Evolutionary conservation across 768 basidiomycete genomes (phyloP), one percentile per base, ranked within the genome.

Genomic region (Termitomyces sp.): DNA sequence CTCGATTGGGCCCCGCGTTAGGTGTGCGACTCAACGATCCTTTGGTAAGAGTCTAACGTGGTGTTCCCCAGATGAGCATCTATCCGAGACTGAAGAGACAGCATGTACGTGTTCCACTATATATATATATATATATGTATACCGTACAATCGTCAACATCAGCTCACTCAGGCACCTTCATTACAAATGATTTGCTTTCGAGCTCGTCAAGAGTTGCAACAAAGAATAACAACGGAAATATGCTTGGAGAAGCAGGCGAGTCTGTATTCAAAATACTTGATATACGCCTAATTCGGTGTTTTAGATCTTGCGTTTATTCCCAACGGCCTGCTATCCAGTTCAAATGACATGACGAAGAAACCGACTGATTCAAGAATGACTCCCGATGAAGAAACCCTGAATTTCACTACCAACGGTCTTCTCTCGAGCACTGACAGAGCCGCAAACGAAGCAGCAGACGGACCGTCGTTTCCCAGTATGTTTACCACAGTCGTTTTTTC

Each of bases 101-200:
- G 29, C 12, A 4, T 20, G 51, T 52, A 41, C n/a, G 51, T 52
- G n/a, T 18, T 4, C 3, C 39, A 9, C 5, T 18, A n/a, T 1
- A n/a, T 29, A 16, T 39, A 39, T 20, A 3, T 29, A 27, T 18
- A n/a, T 1, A n/a, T 29, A 16, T 39, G 29, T 20, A 3, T 29
- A 27, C n/a, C 4, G 6, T 20, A 20, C 3, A 7, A 27, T 2
- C 6, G 27, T 29, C 3, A 29, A 52, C 27, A 4, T 27, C 1
- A 39, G 26, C 37, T 22, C 31, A n/a, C 12, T 26, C 26, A 55
- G 53, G 32, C 24, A 46, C 32, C 13, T 58, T 61, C 44, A 16
- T 58, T 46, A 32, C 65, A 5, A 67, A 67, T 54, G 65, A 64
- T 2, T n/a, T 55, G 16, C 62, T 68, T 10, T 55, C 65, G 3